Conservation (phyloP, 2,329 filamentous ascomycete species). For the Colletotrichum nymphaeae region DNA sequence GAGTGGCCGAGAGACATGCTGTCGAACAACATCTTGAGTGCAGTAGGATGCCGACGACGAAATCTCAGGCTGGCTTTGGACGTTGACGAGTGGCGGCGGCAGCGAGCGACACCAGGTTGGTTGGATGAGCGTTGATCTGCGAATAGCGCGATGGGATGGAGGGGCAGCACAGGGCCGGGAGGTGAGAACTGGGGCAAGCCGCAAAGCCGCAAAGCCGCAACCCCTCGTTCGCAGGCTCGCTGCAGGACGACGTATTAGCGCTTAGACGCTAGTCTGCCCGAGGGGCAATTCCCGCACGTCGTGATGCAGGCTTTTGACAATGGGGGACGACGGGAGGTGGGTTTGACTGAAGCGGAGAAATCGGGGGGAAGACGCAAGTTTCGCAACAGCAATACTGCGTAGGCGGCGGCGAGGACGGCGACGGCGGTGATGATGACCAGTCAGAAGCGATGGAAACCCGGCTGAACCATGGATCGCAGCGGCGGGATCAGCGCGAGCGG, state of each 20-base stretch:
- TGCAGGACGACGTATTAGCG: not conserved
- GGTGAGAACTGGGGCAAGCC: not conserved
- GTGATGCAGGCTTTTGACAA: not conserved
- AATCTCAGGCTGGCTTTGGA: not conserved
- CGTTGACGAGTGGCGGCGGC: not conserved
- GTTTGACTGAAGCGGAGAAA: not conserved
- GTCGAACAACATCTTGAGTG: not conserved
- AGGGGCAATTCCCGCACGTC: not conserved
- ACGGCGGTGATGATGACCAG: not conserved
- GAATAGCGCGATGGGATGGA: slow-evolving; percentile 4
- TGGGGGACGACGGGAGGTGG: not conserved
- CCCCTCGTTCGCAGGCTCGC: slow-evolving; percentile 5
- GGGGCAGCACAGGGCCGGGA: not conserved
- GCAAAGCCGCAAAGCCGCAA: not conserved
- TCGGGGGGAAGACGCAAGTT: not conserved
- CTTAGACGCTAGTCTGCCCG: not conserved
- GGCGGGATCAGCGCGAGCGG: not conserved
- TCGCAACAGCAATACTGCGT: not conserved
- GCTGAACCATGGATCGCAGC: not conserved
- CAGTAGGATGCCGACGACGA: not conserved
- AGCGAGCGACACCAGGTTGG: not conserved
- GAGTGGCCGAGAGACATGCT: not conserved
- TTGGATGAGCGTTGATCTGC: slow-evolving; percentile 9
- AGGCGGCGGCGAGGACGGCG: not conserved
- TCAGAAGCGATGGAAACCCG: not conserved